A percentile compares a stretch with the other conserved stretches of the same genome.
These are phyloP conservation scores for Vinca major DNA, from an alignment of 305 asterid genomes.

Conservation along the genomic window DNA sequence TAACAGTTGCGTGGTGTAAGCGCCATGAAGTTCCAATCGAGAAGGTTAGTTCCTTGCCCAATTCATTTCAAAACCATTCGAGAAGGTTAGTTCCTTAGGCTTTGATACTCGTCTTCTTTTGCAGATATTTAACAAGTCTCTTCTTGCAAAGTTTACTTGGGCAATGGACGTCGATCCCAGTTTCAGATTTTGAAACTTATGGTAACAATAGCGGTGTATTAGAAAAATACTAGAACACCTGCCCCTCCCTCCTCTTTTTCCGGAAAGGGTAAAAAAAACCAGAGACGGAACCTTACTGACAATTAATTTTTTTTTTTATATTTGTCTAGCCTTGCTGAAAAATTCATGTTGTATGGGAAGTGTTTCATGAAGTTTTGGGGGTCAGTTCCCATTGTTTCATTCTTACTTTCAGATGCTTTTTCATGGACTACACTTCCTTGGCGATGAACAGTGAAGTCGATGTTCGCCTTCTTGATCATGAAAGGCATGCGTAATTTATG, in stretches of 20 bases:
- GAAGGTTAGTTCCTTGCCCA: constrained; percentile 41
- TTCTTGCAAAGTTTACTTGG: constrained; percentile 89
- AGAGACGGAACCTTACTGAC: too few species aligned
- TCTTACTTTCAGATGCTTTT: constrained; percentile 1
- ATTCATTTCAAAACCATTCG: not conserved
- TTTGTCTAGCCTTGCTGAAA: constrained; percentile 1
- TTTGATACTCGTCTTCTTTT: constrained; percentile 3
- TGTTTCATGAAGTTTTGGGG: constrained; percentile 4
- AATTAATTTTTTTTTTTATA: too few species aligned
- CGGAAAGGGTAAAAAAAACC: not conserved
- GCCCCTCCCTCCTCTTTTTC: not conserved
- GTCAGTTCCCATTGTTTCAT: constrained; percentile 12
- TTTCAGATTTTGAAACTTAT: constrained; percentile 58
- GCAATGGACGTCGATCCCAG: constrained; percentile 93
- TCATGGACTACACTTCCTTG: not conserved
- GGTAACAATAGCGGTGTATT: constrained; percentile 20
- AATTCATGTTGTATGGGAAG: constrained; percentile 8
- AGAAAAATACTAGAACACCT: not conserved
- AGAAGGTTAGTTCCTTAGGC: not conserved
- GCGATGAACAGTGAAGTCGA: too few species aligned
- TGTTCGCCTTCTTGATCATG: not conserved
- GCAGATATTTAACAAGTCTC: constrained; percentile 97
- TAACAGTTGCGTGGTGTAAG: constrained; percentile 99
- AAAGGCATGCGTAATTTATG: not conserved
- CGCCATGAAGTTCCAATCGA: constrained; percentile 96